Evolutionary conservation across 805 yeast species (phyloP).

Genomic region (Ogataea neopini): DNA sequence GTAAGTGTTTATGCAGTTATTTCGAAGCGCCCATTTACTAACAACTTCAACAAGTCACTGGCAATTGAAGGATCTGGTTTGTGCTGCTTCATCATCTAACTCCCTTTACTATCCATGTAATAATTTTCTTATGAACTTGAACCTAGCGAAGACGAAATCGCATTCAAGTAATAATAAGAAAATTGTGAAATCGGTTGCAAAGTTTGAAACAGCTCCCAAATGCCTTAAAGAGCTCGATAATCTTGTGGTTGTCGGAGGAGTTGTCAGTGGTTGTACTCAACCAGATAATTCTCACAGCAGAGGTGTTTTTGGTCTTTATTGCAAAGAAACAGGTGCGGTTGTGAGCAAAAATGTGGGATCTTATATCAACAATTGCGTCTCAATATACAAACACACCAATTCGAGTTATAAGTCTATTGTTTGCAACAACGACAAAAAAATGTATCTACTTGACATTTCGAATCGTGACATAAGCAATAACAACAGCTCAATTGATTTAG

Average conservation of each 20-base stretch:
- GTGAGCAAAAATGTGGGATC: constrained; percentile 68
- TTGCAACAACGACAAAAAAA: constrained; percentile 80
- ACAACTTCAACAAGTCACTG: constrained; percentile 19
- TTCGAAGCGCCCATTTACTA: constrained; percentile 2
- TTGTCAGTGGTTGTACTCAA: constrained; percentile 31
- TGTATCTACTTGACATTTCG: constrained; percentile 63
- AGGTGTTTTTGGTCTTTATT: constrained; percentile 64
- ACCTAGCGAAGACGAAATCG: constrained; percentile 1
- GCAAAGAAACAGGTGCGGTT: constrained; percentile 47
- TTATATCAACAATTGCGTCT: constrained; percentile 79
- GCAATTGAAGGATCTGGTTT: constrained; percentile 64
- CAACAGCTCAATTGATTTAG: constrained; percentile 44
- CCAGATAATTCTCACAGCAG: constrained; percentile 41
- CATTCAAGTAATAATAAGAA: constrained; percentile 23
- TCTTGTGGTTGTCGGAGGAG: constrained; percentile 49
- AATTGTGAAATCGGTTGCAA: constrained; percentile 41
- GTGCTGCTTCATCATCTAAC: constrained; percentile 47
- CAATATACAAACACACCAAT: constrained; percentile 46
- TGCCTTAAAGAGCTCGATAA: constrained; percentile 66
- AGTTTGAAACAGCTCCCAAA: constrained; percentile 66
- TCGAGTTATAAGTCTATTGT: constrained; percentile 57
- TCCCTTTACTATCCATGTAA: constrained; percentile 60
- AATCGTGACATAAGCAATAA: constrained; percentile 41
- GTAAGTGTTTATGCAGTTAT: constrained; percentile 29
- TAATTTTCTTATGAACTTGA: constrained; percentile 43